These are phyloP conservation scores for Camelina laxa DNA, from an alignment of 345 rosid genomes.

Conservation along the genomic window DNA sequence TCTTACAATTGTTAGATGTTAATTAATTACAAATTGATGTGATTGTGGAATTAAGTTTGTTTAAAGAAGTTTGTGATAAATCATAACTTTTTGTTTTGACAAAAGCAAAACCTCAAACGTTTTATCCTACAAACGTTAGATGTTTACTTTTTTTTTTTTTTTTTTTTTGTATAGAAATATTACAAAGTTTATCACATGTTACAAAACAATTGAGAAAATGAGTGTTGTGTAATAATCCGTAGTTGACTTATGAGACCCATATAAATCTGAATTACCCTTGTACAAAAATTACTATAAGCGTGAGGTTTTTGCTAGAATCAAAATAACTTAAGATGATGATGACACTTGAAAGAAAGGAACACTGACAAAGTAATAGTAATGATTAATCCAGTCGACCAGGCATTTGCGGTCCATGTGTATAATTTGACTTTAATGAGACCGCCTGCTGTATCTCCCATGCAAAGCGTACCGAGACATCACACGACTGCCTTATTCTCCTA, in stretches of 20 bases:
- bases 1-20: no score
- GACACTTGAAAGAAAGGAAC: background rate
- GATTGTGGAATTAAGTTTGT: no score
- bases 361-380: background rate
- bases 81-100: background rate
- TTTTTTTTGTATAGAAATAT: background rate
- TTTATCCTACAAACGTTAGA: background rate
- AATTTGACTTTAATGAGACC: slow-evolving; percentile 34
- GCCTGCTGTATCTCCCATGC: slow-evolving; percentile 35
- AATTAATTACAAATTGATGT: background rate
- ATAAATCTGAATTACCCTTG: background rate
- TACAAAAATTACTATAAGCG: background rate
- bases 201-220: background rate
- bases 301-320: background rate
- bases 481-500: slow-evolving; percentile 27
- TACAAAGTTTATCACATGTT: slow-evolving; percentile 10
- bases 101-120: background rate
- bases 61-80: no score
- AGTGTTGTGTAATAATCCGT: slow-evolving; percentile 6
- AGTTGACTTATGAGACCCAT: slow-evolving; percentile 21
- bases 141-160: background rate
- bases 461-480: slow-evolving; percentile 31
- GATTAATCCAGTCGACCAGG: slow-evolving; percentile 18
- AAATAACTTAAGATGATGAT: background rate
- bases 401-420: slow-evolving; percentile 31